Conservation (phyloP, 768 basidiomycete genomes). For the Lentinula aciculospora region DNA sequence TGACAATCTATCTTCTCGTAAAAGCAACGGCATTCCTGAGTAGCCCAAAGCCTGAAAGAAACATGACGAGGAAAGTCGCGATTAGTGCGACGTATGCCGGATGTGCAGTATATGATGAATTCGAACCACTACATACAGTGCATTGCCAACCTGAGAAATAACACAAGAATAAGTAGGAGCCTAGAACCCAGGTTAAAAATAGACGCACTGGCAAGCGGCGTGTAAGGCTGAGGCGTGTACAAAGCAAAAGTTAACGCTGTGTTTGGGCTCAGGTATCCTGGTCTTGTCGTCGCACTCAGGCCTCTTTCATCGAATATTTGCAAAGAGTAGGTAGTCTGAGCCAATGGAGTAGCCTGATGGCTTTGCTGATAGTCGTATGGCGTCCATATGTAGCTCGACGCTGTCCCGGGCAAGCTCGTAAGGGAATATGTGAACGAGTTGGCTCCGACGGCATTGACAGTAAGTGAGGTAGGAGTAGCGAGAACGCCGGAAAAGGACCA, state of each 20-base stretch:
- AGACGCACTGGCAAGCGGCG: conserved; percentile 50
- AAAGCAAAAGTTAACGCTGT: conserved; percentile 73
- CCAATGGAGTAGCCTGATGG: conserved; percentile 60
- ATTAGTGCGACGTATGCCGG: conserved; percentile 52
- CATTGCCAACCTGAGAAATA: conserved; percentile 15
- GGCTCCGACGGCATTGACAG: conserved; percentile 75
- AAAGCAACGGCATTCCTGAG: conserved; percentile 27
- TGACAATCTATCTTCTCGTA: neutral
- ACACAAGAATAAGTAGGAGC: neutral
- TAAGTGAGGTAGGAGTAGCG: conserved; percentile 66
- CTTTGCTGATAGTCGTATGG: conserved; percentile 66
- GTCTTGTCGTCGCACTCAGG: conserved; percentile 45
- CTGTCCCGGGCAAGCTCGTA: conserved; percentile 70
- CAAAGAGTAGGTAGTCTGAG: conserved; percentile 71
- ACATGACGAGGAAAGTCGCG: conserved; percentile 54
- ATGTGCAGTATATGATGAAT: conserved; percentile 31
- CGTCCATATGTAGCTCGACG: conserved; percentile 77
- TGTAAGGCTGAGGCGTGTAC: conserved; percentile 74
- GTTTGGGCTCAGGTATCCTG: conserved; percentile 68
- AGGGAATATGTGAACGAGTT: conserved; percentile 91
- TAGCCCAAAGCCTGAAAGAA: conserved; percentile 60
- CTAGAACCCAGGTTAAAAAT: neutral
- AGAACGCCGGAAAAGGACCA: conserved; percentile 85
- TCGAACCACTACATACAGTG: conserved; percentile 14
- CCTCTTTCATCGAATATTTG: conserved; percentile 82